Evolutionary conservation across 345 rosid species (phyloP), one percentile per base, ranked within the genome.

Genomic region (Dipteronia dyeriana): DNA sequence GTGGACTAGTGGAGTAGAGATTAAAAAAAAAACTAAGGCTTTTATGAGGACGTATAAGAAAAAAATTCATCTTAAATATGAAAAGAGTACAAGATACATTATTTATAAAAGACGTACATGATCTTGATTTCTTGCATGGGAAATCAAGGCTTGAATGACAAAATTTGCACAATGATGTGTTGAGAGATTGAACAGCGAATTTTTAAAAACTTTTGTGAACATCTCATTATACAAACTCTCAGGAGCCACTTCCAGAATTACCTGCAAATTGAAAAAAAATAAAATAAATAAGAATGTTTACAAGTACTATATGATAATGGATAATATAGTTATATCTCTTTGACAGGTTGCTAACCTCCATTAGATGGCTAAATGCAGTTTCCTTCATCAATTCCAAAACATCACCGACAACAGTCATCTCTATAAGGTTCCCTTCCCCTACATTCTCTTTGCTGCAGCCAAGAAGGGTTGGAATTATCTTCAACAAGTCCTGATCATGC

Each of bases 151-250:
- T 86, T 96, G 99, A 75, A 91, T 78, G 38, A 92, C 99, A 78
- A 96, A 96, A 87, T 93, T 96, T 60, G 97, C 97, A 85, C 94
- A 92, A n/a, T 80, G 90, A 80, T 96, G 85, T 64, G 97, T 88
- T 77, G 99, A 85, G 74, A 94, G 94, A 79, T 91, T 79, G 71
- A 84, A 88, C 76, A 94, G 79, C 1, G 97, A 90, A 78, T 86
- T 88, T 87, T 80, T 86, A 85, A 92, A 96, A 77, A 96, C 76
- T 79, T 91, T 92, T 57, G 68, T 66, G 76, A 94, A 85, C 81
- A 96, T 74, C 79, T 90, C 94, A 53, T 84, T 69, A 80, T 90
- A 94, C 91, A 96, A 79, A 78, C 84, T 85, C 80, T 89, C 92
- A 61, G 99, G 94, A 71, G 95, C 87, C 77, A 94, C 98, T 82